A percentile compares a stretch with the other conserved stretches of the same genome.
phyloP scores from a whole-genome alignment of 306 rosid genomes.

The Sesbania bispinosa region DNA sequence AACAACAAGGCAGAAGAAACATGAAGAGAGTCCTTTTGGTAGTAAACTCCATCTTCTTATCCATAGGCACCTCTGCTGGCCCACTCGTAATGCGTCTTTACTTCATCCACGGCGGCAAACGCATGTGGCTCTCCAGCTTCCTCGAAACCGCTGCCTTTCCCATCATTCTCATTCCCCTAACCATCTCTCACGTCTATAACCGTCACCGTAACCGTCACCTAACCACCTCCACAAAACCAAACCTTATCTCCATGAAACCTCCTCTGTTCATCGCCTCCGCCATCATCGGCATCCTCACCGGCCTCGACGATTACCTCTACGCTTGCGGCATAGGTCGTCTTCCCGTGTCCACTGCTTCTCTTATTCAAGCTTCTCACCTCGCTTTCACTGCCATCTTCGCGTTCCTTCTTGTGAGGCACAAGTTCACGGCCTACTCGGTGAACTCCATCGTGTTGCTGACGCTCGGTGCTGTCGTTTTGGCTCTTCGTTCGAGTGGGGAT shows the following conservation, averaged over 20 bases:
- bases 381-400: slow-evolving; percentile 73
- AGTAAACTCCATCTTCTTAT: slow-evolving; percentile 42
- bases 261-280: slow-evolving; percentile 47
- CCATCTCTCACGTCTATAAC: slow-evolving; percentile 25
- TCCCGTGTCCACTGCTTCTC: slow-evolving; percentile 66
- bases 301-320: slow-evolving; percentile 74
- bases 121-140: slow-evolving; percentile 71
- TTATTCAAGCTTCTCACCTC: slow-evolving; percentile 69
- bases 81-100: slow-evolving; percentile 72
- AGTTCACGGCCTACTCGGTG: slow-evolving; percentile 52
- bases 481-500: slow-evolving; percentile 55
- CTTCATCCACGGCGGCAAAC: slow-evolving; percentile 81
- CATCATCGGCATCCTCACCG: slow-evolving; percentile 59
- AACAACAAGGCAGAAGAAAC: neutral
- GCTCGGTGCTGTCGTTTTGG: slow-evolving; percentile 60
- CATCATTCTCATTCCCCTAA: slow-evolving; percentile 49
- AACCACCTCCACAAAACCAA: neutral
- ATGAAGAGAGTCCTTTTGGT: slow-evolving; percentile 38
- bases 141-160: slow-evolving; percentile 77
- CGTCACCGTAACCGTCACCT: neutral
- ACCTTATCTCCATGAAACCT: slow-evolving; percentile 34
- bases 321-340: slow-evolving; percentile 60
- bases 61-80: slow-evolving; percentile 62
- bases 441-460: slow-evolving; percentile 66
- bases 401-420: slow-evolving; percentile 46